Percentiles rank a stretch among this genome's conserved stretches.
phyloP scores from a whole-genome alignment of 305 asterid species.

The Solanum hybrid region DNA sequence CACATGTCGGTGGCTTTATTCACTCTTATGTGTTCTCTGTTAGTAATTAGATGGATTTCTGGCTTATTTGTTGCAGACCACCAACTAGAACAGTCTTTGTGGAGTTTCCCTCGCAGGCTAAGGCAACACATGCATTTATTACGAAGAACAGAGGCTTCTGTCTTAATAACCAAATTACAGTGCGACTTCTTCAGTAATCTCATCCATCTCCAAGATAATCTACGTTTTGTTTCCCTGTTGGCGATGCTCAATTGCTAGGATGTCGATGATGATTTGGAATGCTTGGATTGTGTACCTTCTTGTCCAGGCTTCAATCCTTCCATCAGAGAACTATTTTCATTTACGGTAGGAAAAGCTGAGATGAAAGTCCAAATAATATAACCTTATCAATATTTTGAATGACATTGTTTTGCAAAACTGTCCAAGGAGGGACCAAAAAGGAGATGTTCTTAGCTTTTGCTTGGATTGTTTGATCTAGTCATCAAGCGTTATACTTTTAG shows the following conservation, averaged over 20 bases:
- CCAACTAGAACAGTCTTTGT: constrained; percentile 38
- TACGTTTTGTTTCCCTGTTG: neutral
- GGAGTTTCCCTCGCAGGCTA: constrained; percentile 45
- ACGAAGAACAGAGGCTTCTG: constrained; percentile 64
- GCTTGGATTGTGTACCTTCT: neutral
- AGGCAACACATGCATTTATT: constrained; percentile 59
- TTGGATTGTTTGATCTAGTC: neutral
- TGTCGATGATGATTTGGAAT: neutral
- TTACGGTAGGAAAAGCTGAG: neutral
- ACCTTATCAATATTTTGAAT: neutral
- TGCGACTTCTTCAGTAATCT: constrained; percentile 50
- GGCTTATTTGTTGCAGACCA: constrained; percentile 33
- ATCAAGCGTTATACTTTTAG: neutral
- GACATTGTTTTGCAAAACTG: neutral
- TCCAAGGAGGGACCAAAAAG: neutral
- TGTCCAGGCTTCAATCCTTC: neutral
- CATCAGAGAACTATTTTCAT: neutral
- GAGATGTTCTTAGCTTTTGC: neutral
- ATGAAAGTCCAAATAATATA: neutral
- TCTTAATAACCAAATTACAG: constrained; percentile 48
- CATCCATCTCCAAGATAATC: neutral
- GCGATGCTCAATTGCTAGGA: neutral
- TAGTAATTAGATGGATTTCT: neutral
- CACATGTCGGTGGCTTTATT: neutral
- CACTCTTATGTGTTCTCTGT: neutral